Evolutionary conservation across 352 stramenopile species (phyloP).

Genomic region (Globisporangium radiosum): DNA sequence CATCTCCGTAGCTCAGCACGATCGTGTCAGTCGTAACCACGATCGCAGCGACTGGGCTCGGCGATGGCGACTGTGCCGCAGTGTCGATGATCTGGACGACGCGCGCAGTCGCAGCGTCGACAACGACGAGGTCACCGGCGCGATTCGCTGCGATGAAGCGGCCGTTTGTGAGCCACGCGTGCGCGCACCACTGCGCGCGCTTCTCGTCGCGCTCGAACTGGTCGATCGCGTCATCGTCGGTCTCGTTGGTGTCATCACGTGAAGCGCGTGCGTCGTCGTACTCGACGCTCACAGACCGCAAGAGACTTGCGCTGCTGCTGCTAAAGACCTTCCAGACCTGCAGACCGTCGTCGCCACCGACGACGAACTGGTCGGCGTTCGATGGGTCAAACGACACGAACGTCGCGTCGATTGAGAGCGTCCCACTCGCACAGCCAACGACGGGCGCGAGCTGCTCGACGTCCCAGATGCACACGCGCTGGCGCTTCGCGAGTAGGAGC

Average conservation of each 20-base stretch:
- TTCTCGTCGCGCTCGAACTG: conserved; percentile 42
- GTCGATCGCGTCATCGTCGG: conserved; percentile 2
- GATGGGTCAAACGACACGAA: conserved; percentile 73
- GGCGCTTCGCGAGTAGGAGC: conserved; percentile 1
- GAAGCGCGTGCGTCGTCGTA: background rate
- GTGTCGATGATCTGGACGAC: conserved; percentile 27
- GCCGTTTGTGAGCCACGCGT: conserved; percentile 49
- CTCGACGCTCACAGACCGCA: conserved; percentile 21
- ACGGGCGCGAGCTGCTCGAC: conserved; percentile 40
- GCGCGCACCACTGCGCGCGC: conserved; percentile 37
- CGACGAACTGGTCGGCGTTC: conserved; percentile 49
- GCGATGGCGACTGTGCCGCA: conserved; percentile 17
- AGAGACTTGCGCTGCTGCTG: conserved; percentile 19
- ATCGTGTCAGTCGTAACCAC: conserved; percentile 50
- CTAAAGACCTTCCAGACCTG: conserved; percentile 67
- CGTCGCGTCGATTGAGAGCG: conserved; percentile 18
- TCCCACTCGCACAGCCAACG: conserved; percentile 31
- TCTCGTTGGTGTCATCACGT: background rate
- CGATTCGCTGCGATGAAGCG: conserved; percentile 42
- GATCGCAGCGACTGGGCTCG: conserved; percentile 6
- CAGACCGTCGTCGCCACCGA: conserved; percentile 55
- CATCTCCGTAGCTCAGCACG: conserved; percentile 44
- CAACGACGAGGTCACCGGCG: conserved; percentile 43
- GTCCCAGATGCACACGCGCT: conserved; percentile 58
- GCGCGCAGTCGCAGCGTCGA: conserved; percentile 27